Conservation (phyloP, 2,329 filamentous ascomycete species). For the Tolypocladium paradoxum region DNA sequence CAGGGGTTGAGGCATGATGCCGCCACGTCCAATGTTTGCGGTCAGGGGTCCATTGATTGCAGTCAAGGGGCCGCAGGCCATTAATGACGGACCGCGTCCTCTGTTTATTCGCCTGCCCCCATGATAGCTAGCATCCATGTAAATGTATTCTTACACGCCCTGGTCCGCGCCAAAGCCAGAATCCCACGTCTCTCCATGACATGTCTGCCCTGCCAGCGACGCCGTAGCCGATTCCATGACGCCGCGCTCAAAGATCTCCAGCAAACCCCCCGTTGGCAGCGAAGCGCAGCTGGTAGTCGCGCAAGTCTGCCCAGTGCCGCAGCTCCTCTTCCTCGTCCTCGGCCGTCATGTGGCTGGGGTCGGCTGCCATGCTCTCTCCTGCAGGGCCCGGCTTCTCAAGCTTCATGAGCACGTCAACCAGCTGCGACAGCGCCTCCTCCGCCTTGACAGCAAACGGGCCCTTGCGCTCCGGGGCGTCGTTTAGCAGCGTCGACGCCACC, state of each 20-base stretch:
- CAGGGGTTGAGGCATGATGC: not conserved
- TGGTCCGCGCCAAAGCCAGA: not conserved
- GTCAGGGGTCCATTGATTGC: not conserved
- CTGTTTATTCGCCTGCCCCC: not conserved
- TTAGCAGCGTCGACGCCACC: conserved; percentile 70
- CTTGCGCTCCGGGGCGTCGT: conserved; percentile 41
- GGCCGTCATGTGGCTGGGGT: conserved; percentile 29
- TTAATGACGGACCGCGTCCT: not conserved
- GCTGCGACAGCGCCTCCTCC: conserved; percentile 60
- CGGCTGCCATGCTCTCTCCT: conserved; percentile 17
- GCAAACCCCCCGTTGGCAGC: conserved; percentile 50
- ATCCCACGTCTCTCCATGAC: not conserved
- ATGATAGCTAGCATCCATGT: not conserved
- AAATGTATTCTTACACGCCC: not conserved
- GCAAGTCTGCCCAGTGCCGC: conserved; percentile 65
- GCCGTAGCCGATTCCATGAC: not conserved
- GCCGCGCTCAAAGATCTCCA: conserved; percentile 10
- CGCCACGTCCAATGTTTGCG: not conserved
- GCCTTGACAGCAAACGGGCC: conserved; percentile 42
- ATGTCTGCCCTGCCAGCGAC: not conserved
- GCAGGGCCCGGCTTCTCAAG: conserved; percentile 52
- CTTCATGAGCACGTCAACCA: conserved; percentile 64
- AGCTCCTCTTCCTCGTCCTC: conserved; percentile 68
- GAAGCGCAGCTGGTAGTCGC: conserved; percentile 68
- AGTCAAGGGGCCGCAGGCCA: not conserved